Evolutionary conservation across 2,329 filamentous ascomycete genomes (phyloP), one percentile per base, ranked within the genome.

Genomic region (Cladosporium sp.): DNA sequence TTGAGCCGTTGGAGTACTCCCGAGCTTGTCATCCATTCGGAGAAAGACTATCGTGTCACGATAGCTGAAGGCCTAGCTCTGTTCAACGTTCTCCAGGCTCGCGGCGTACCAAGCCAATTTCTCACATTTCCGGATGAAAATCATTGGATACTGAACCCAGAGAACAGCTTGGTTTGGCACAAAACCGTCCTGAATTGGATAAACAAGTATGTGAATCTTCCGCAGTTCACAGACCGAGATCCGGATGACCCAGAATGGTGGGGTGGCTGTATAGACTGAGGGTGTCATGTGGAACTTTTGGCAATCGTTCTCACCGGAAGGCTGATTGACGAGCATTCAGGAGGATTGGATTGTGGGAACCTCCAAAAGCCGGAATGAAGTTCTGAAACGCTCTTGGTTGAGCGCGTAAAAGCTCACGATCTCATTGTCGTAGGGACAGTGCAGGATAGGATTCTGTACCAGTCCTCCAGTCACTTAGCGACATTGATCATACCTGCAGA

Each of bases 121-220:
- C 74, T 96, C 69, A 89, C 88, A 23, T 97, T 96, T 75, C 91
- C 92, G 0, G 92, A 91, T 73, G 90, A 92, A 77, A 87, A 88
- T 59, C 89, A 91, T 71, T 90, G 92, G 92, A 93, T 97, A 4
- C 75, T 97, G 63, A 96, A 97, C 76, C 91, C 90, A 0, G 94
- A 97, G 79, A 98, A 98, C 77, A 91, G 89, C 3, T 80, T 97
- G 23, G 84, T 96, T 21, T 98, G 94, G 94, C 92, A 98, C 73
- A 86, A 86, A 64, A 91, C 92, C 65, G 93, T 98, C 16, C 75
- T 97, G 32, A 87, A 86, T 64, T 97, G 91, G 88, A 87, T 90
- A 70, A 88, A 88, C 73, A 81, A 81, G 67, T 83, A 86, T 73
- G 83, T 82, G 2, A 86, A 85, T 1, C 70, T 88, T 64, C 78